These are phyloP conservation scores for Stenogyne calaminthoides DNA, from an alignment of 305 asterid genomes.

Conservation along the genomic window DNA sequence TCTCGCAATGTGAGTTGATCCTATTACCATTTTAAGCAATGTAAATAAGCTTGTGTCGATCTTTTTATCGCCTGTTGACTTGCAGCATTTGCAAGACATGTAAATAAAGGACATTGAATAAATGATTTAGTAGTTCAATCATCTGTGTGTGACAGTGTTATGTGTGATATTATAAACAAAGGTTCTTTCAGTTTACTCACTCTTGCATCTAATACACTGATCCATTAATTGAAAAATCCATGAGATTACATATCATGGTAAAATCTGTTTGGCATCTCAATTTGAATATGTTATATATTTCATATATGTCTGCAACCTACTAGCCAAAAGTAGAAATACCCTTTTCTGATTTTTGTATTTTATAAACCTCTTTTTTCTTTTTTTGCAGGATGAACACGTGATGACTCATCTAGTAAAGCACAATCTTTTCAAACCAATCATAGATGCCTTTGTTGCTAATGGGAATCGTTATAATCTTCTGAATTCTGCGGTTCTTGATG, in stretches of 20 bases:
- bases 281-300: conserved; percentile 7
- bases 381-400: conserved; percentile 92
- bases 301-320: conserved; percentile 3
- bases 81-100: conserved; percentile 17
- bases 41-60: background rate
- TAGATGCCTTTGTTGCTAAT: conserved; percentile 82
- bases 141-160: background rate
- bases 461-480: conserved; percentile 94
- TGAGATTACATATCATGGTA: background rate
- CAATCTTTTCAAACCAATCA: conserved; percentile 79
- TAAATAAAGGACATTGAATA: background rate
- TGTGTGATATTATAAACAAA: background rate
- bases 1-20: conserved; percentile 84
- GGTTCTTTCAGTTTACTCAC: conserved; percentile 2
- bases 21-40: conserved; percentile 17
- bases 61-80: conserved; percentile 2
- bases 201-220: background rate
- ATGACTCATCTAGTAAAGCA: conserved; percentile 78
- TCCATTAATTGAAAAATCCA: conserved; percentile 2
- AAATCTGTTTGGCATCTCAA: background rate
- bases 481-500: conserved; percentile 93
- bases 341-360: conserved; percentile 8
- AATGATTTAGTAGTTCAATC: background rate
- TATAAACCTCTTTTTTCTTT: background rate
- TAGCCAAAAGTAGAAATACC: background rate